Percentiles rank a stretch among this genome's conserved stretches.
These are phyloP conservation scores for Pichia inconspicua DNA, from an alignment of 1,139 yeast species.

Conservation along the genomic window DNA sequence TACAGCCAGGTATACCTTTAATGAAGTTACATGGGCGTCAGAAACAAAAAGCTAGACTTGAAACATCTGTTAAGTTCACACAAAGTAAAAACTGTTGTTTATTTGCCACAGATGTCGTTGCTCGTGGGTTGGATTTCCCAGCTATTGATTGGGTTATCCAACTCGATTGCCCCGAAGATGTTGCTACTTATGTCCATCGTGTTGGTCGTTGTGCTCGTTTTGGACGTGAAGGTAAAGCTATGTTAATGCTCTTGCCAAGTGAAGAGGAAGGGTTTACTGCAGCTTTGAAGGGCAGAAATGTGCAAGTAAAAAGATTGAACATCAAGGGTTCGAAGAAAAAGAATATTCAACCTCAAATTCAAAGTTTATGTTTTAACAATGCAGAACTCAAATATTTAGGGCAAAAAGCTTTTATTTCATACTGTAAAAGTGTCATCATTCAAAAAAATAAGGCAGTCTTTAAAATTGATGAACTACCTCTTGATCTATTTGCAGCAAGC, in stretches of 20 bases:
- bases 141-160: slow-evolving; percentile 97
- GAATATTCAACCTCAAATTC: slow-evolving; percentile 75
- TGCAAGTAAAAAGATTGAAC: slow-evolving; percentile 64
- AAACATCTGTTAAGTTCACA: slow-evolving; percentile 78
- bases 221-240: slow-evolving; percentile 81
- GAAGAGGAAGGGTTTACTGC: slow-evolving; percentile 76
- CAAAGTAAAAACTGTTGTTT: slow-evolving; percentile 82
- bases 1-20: slow-evolving; percentile 94
- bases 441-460: slow-evolving; percentile 87
- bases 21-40: slow-evolving; percentile 93
- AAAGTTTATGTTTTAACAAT: slow-evolving; percentile 82
- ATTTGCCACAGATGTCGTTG: slow-evolving; percentile 94
- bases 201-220: slow-evolving; percentile 96
- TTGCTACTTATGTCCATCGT: slow-evolving; percentile 90
- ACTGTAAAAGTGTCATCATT: slow-evolving; percentile 72
- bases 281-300: slow-evolving; percentile 52
- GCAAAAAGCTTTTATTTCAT: slow-evolving; percentile 91
- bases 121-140: slow-evolving; percentile 96
- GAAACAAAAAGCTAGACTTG: slow-evolving; percentile 87
- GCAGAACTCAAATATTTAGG: slow-evolving; percentile 89
- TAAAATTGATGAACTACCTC: slow-evolving; percentile 64
- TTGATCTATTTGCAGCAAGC: slow-evolving; percentile 78
- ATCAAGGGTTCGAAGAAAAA: slow-evolving; percentile 73
- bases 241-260: slow-evolving; percentile 72
- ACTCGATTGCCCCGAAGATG: slow-evolving; percentile 93